Evolutionary conservation across 1,284 basidiomycete species (phyloP).

Genomic region (Grifola frondosa): DNA sequence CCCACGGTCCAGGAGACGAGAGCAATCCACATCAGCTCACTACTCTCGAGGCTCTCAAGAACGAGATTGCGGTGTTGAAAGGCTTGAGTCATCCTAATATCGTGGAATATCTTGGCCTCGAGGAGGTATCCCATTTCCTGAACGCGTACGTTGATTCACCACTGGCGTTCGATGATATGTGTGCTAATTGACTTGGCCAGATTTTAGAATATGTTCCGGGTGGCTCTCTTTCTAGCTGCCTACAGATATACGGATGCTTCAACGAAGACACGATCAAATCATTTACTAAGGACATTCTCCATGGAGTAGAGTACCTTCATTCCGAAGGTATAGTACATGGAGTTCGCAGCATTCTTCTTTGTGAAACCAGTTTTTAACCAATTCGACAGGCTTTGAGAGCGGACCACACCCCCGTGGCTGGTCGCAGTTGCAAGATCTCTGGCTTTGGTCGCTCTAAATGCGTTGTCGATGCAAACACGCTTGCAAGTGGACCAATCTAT

Average conservation of each 20-base stretch:
- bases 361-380: slow-evolving; percentile 4
- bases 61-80: slow-evolving; percentile 94
- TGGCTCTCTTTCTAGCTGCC: slow-evolving; percentile 91
- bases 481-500: slow-evolving; percentile 96
- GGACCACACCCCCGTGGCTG: slow-evolving; percentile 94
- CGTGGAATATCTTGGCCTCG: slow-evolving; percentile 97
- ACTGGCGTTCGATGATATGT: no score
- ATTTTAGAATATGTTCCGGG: slow-evolving; percentile 99
- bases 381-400: slow-evolving; percentile 85
- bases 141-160: slow-evolving; percentile 73
- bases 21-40: slow-evolving; percentile 83
- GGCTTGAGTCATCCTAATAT: slow-evolving; percentile 97
- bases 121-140: slow-evolving; percentile 86
- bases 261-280: slow-evolving; percentile 91
- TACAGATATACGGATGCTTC: slow-evolving; percentile 91
- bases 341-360: slow-evolving; percentile 37
- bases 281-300: slow-evolving; percentile 90
- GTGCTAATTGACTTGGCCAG: slow-evolving; percentile 41
- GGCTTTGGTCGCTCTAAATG: slow-evolving; percentile 97
- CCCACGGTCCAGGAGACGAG: slow-evolving; percentile 86
- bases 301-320: slow-evolving; percentile 93
- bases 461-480: slow-evolving; percentile 77
- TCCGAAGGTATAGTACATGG: slow-evolving; percentile 90
- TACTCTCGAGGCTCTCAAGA: slow-evolving; percentile 89
- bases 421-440: slow-evolving; percentile 95